These are phyloP conservation scores for Plasmodium vivax DNA, from an alignment of 169 alveolate species.

Conservation along the genomic window DNA sequence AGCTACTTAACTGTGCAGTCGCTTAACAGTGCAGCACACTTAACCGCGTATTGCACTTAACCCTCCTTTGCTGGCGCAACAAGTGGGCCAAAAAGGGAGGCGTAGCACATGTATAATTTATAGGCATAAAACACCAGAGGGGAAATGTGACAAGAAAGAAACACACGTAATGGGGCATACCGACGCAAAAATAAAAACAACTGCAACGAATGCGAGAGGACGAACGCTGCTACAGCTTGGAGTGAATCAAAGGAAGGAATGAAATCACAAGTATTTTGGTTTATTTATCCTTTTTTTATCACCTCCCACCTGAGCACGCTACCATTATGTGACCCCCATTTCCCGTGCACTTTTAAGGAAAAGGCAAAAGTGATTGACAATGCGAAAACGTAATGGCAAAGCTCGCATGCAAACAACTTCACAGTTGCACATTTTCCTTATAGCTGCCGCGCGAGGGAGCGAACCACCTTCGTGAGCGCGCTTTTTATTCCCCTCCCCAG, in stretches of 20 bases:
- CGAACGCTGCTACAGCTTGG: background rate
- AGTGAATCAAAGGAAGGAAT: background rate
- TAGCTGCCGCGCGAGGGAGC: background rate
- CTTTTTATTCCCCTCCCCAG: background rate
- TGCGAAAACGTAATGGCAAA: background rate
- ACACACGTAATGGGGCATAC: background rate
- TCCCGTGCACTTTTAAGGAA: background rate
- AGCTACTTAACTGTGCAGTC: no score
- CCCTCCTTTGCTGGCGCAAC: background rate
- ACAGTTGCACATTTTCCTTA: background rate
- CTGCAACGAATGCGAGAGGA: background rate
- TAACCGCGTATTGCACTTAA: no score
- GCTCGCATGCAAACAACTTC: background rate
- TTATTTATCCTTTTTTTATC: no score
- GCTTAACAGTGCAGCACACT: no score
- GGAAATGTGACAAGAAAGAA: background rate
- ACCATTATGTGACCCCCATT: background rate
- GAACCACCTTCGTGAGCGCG: background rate
- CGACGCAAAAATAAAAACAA: background rate
- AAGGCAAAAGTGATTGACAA: background rate
- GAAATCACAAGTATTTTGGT: background rate
- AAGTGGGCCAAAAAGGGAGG: background rate
- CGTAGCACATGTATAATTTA: background rate
- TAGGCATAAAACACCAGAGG: background rate
- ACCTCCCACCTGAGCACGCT: background rate